phyloP scores from a whole-genome alignment of 208 protist genomes.

The Leishmania amazonensis region DNA sequence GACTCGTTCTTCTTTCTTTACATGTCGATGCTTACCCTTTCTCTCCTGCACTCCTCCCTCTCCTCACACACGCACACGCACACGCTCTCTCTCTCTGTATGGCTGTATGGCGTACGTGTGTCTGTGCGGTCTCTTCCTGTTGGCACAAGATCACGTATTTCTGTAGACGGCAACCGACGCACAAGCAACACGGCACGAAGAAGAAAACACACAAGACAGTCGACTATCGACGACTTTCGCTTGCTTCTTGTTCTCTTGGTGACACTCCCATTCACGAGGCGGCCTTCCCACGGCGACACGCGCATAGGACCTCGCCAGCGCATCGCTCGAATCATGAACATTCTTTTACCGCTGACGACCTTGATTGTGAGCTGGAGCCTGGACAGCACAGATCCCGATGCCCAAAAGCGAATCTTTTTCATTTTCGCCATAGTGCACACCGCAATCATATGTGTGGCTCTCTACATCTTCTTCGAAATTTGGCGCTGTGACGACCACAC shows the following conservation, averaged over 20 bases:
- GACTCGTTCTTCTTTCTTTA: neutral
- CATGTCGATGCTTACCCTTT: neutral
- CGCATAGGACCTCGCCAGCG: neutral
- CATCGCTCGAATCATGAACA: slow-evolving; percentile 54
- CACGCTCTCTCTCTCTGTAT: neutral
- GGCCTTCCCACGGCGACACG: neutral
- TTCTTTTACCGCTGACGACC: slow-evolving; percentile 63
- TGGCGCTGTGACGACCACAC: slow-evolving; percentile 41
- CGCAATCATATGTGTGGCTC: slow-evolving; percentile 36
- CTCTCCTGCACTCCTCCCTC: neutral
- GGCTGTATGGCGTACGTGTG: neutral
- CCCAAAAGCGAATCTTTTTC: slow-evolving; percentile 50
- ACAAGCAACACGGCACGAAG: neutral
- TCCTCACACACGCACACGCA: neutral
- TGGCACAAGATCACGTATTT: neutral
- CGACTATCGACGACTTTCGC: neutral
- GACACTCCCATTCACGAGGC: neutral
- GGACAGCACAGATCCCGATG: slow-evolving; percentile 75
- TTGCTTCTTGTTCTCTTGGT: neutral
- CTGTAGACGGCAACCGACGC: neutral
- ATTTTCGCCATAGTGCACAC: slow-evolving; percentile 66
- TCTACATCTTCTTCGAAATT: slow-evolving; percentile 63
- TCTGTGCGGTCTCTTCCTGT: neutral
- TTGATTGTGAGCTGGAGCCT: slow-evolving; percentile 82
- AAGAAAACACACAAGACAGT: too few species aligned